Evolutionary conservation across 2,329 filamentous ascomycete species (phyloP).

Genomic region (Rutstroemia sp.): DNA sequence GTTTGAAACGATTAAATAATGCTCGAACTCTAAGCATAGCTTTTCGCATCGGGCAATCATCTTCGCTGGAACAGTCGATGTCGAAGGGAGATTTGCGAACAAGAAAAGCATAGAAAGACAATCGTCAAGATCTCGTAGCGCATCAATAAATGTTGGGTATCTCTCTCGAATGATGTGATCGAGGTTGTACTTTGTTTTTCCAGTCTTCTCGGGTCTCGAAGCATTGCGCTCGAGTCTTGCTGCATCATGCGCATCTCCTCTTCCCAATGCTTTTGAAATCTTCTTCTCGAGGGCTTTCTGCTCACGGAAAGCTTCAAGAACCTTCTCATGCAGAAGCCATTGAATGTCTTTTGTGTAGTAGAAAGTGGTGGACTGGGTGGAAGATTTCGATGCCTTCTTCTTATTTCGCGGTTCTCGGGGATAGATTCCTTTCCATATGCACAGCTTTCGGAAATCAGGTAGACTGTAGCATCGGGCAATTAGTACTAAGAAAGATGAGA

Average conservation of each 20-base stretch:
- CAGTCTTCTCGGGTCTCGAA: constrained; percentile 79
- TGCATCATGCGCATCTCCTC: constrained; percentile 85
- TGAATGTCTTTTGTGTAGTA: constrained; percentile 93
- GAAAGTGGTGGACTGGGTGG: constrained; percentile 87
- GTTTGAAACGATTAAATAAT: constrained; percentile 90
- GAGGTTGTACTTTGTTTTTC: constrained; percentile 81
- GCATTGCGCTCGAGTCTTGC: constrained; percentile 82
- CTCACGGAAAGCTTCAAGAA: constrained; percentile 90
- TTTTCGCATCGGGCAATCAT: constrained; percentile 94
- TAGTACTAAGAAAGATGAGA: neutral
- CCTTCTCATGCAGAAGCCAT: constrained; percentile 92
- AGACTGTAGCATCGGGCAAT: constrained; percentile 48
- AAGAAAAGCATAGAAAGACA: constrained; percentile 95
- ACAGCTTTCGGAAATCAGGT: constrained; percentile 94
- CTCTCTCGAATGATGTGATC: constrained; percentile 97
- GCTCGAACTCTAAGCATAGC: constrained; percentile 90
- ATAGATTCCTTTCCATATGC: constrained; percentile 99
- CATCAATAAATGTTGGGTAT: constrained; percentile 94
- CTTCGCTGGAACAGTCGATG: constrained; percentile 82
- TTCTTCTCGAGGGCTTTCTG: constrained; percentile 97
- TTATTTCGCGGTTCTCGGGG: constrained; percentile 93
- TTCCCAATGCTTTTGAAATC: constrained; percentile 84
- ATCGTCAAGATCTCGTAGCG: constrained; percentile 90
- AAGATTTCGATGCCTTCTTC: constrained; percentile 91
- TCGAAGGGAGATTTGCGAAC: constrained; percentile 92